Percentiles rank a stretch among this genome's conserved stretches.
Evolutionary conservation across 2,329 filamentous ascomycete species (phyloP).

Genomic region (Tympanopsis confertula): DNA sequence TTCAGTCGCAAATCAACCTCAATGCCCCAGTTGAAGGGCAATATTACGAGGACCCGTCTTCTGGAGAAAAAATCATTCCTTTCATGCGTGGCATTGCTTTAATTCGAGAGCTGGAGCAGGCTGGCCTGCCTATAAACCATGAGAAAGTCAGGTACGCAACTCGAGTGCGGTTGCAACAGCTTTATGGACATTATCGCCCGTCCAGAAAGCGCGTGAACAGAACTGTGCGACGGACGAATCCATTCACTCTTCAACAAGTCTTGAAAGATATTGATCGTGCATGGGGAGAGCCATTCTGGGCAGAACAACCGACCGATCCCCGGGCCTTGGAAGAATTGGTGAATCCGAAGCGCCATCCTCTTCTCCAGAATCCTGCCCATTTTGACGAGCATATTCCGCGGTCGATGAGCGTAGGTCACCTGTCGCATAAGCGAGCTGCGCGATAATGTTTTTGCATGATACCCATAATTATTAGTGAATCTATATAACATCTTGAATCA

Average conservation of each 20-base stretch:
- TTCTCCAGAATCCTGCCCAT: no score
- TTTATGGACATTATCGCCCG: neutral
- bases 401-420: no score
- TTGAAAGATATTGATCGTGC: neutral
- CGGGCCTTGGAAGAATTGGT: no score
- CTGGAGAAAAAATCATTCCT: neutral
- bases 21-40: neutral
- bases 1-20: slow-evolving; percentile 8
- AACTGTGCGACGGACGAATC: neutral
- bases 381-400: no score
- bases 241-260: neutral
- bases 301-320: no score
- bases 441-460: no score
- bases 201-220: neutral
- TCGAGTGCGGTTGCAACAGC: neutral
- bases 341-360: no score
- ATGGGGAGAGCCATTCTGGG: no score
- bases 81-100: neutral
- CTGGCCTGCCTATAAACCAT: neutral
- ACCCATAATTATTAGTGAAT: no score
- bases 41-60: neutral
- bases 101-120: neutral
- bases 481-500: no score
- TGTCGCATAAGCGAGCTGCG: no score
- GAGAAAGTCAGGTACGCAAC: neutral